Base-by-base conservation (phyloP, 306 rosid species). In the Cercis canadensis region DNA sequence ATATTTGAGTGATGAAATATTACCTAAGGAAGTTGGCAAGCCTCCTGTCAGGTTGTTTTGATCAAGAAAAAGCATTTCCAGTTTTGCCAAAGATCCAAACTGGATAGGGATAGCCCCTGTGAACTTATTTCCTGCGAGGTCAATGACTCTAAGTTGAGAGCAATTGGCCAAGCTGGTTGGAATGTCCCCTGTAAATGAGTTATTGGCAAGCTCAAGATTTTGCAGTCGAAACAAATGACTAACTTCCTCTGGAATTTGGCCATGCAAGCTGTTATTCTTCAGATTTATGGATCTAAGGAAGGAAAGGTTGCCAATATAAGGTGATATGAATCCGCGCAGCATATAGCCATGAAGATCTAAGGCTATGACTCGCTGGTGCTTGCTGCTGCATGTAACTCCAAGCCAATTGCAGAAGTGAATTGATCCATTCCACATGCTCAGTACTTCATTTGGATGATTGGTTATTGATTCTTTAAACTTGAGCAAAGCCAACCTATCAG, bases 361-460 rank as follows among this genome's bases (percentile, higher is more conserved):
- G 24, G 47, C 56, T 7, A 10, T 41, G 1, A 75, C 70, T 54
- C 67, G 75, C 9, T 33, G 66, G 41, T 65, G 69, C 24, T 12
- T 11, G 12, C 52, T 4, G 17, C 67, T 19, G 18, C 67, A 62
- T 5, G 31, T 19, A 19, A 62, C 18, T 7, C 53, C 53, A 8
- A 3, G 16, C 67, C 67, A 62, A 2, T 19, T 51, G 57, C 78
- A 80, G 5, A 75, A 57, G 32, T 19, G 61, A 19, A 11, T 0
- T 49, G 84, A 80, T 34, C 33, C 62, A 15, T 80, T 75, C 45
- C 75, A 80, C 16, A 55, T 56, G n/a, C 57, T 65, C 17, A 70
- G 11, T 1, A 16, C 39, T 29, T 37, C 57, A 2, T 44, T 16
- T 12, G 66, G 81, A 6, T 80, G 62, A 12, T 4, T 16, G 5